These are phyloP conservation scores for Carallia pectinifolia DNA, from an alignment of 345 rosid genomes.

Conservation along the genomic window DNA sequence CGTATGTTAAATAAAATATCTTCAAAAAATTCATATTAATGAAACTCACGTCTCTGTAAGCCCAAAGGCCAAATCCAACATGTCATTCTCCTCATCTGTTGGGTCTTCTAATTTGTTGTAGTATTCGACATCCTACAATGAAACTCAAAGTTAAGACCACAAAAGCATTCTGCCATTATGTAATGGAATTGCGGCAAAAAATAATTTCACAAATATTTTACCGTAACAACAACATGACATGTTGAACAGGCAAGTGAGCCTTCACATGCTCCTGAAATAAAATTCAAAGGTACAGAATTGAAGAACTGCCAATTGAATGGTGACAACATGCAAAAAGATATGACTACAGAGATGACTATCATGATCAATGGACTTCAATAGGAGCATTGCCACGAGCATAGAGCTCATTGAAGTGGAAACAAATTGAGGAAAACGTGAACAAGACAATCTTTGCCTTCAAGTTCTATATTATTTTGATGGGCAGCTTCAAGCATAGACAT, in stretches of 20 bases:
- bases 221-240: constrained; percentile 86
- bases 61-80: constrained; percentile 94
- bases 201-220: constrained; percentile 22
- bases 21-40: not conserved
- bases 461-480: constrained; percentile 86
- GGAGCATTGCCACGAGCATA: too few species aligned
- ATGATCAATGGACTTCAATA: too few species aligned
- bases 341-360: too few species aligned
- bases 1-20: not conserved
- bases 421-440: not conserved
- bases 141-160: constrained; percentile 12
- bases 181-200: not conserved
- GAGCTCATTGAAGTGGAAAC: not conserved
- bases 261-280: constrained; percentile 79
- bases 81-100: constrained; percentile 94
- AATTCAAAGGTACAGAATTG: constrained; percentile 22
- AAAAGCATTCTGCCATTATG: not conserved
- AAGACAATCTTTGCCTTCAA: constrained; percentile 57
- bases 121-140: constrained; percentile 61
- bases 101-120: constrained; percentile 94
- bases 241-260: constrained; percentile 95
- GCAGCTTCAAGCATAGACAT: constrained; percentile 95
- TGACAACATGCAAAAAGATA: not conserved
- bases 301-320: not conserved
- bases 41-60: constrained; percentile 78